A percentile compares a stretch with the other conserved stretches of the same genome.
Evolutionary conservation across 768 basidiomycete species (phyloP).

Genomic region (Termitomyces sp.): DNA sequence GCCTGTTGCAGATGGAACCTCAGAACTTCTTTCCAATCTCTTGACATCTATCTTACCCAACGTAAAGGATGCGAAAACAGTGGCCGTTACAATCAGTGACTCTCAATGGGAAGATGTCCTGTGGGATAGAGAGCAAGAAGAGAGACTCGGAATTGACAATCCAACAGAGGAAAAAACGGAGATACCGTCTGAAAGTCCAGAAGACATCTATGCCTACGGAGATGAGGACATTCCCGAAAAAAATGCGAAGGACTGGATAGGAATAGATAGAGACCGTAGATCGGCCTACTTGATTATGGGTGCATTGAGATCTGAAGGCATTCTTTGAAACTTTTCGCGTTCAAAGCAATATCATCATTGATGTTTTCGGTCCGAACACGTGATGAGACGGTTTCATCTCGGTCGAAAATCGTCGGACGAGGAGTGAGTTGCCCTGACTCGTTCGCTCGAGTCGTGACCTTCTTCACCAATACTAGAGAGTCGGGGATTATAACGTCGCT

Average conservation of each 20-base stretch:
- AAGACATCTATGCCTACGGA: slow-evolving; percentile 62
- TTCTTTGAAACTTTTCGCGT: slow-evolving; percentile 37
- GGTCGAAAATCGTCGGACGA: background rate
- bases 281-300: slow-evolving; percentile 81
- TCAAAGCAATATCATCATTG: no score
- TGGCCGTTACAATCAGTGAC: slow-evolving; percentile 75
- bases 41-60: slow-evolving; percentile 74
- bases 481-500: background rate
- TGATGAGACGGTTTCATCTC: background rate
- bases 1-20: slow-evolving; percentile 61
- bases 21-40: slow-evolving; percentile 71
- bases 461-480: no score
- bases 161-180: slow-evolving; percentile 17
- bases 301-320: slow-evolving; percentile 67
- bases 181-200: slow-evolving; percentile 23
- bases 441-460: no score
- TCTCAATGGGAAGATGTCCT: slow-evolving; percentile 80
- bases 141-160: slow-evolving; percentile 23
- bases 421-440: background rate
- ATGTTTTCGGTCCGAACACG: no score
- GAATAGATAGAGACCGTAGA: slow-evolving; percentile 73
- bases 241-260: slow-evolving; percentile 68
- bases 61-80: slow-evolving; percentile 67
- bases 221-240: slow-evolving; percentile 49
- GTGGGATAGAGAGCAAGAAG: slow-evolving; percentile 70